Base-by-base conservation (phyloP, 805 yeast genomes). In the Candida sithepensis region DNA sequence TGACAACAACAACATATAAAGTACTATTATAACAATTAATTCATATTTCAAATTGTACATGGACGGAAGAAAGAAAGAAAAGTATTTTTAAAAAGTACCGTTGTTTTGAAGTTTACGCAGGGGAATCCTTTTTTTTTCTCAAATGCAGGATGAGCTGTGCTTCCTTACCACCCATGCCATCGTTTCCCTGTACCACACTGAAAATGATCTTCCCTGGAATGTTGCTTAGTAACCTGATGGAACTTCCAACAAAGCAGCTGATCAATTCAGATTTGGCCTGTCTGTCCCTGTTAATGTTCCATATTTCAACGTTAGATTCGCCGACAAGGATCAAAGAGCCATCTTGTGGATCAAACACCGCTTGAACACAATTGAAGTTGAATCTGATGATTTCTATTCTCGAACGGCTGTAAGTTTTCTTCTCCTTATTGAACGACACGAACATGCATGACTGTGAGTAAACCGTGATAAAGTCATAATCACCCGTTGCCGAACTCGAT, bases 381-480 rank as follows among this genome's bases (percentile, higher is more conserved):
- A 65, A 55, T 46, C 61, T 49, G 8, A 60, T 46, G 7, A 63
- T 56, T 39, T 63, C 65, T 19, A 56, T 56, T 22, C 60, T 47
- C 4, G 68, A 61, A 24, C 50, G 54, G 10, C 53, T 41, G 22
- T 57, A 62, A 26, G 51, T 45, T 16, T 54, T 19, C 10, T 34
- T 43, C 22, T 55, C 64, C 16, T 48, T 51, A 10, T 54, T 41
- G 30, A 51, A 57, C 37, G 57, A 51, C 38, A 63, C 64, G 37
- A 64, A 56, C 45, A 64, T 53, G 40, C 59, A 59, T 34, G 61
- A 61, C 21, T 53, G 52, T 3, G 64, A 48, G 41, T 59, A 65
- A 4, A 65, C 65, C n/a, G 63, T 48, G 2, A 65, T 43, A 10
- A 63, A 46, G 43, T 65, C 69, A 24, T 60, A 59, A 2, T 57